phyloP scores from a whole-genome alignment of 495 filamentous ascomycete genomes.

The Friedmanniomyces endolithicus region DNA sequence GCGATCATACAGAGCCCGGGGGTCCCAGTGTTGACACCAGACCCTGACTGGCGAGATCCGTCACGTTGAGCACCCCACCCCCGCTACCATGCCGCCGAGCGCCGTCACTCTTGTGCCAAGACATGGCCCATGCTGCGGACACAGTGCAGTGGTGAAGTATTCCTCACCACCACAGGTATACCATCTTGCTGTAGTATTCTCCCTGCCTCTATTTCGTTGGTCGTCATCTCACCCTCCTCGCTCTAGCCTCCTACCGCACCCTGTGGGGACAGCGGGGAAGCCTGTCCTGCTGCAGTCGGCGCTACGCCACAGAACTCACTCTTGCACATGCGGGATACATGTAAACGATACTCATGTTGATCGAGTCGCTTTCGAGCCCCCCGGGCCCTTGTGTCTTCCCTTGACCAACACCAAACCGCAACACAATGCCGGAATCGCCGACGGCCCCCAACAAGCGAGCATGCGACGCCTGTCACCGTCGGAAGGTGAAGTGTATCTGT shows the following conservation, averaged over 20 bases:
- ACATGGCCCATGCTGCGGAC: neutral
- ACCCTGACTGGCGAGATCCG: neutral
- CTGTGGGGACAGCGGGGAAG: neutral
- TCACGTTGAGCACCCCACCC: neutral
- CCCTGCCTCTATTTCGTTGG: neutral
- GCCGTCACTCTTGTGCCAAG: neutral
- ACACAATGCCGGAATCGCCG: slow-evolving; percentile 3
- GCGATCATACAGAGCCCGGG: neutral
- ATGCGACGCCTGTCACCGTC: slow-evolving; percentile 72
- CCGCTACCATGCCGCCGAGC: neutral
- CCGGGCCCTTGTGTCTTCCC: neutral
- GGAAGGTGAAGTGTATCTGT: slow-evolving; percentile 68
- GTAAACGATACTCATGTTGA: neutral
- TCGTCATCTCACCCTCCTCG: neutral
- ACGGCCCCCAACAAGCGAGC: slow-evolving; percentile 43
- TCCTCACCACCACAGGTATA: neutral
- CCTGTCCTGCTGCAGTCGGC: neutral
- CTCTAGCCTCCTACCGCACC: neutral
- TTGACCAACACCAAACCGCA: neutral
- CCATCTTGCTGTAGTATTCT: neutral
- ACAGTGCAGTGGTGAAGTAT: neutral
- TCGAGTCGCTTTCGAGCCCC: neutral
- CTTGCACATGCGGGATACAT: neutral
- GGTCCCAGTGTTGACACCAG: neutral
- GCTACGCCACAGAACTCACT: neutral